Base-by-base conservation (phyloP, 805 yeast genomes). In the Spencermartinsiella europaea region DNA sequence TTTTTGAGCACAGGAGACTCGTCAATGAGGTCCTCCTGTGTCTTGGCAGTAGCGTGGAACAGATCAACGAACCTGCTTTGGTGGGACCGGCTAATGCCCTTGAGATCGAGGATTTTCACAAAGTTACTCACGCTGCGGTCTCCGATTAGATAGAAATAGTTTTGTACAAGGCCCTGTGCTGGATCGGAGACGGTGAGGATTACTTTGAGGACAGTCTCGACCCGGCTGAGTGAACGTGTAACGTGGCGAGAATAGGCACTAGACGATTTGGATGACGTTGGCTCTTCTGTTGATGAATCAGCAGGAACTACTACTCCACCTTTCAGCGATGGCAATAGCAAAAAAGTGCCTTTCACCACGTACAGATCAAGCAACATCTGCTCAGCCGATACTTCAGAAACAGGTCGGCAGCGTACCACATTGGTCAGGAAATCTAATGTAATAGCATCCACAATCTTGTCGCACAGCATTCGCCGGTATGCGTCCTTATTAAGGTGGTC, bases 351-450 rank as follows among this genome's bases (percentile, higher is more conserved):
- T 57, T 83, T 85, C 56, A 91, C 62, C 5, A 76, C 71, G 34
- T 81, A 80, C 2, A 85, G 59, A 65, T 91, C 99, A 19, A 85
- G 67, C 34, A 83, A 67, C 58, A 91, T 71, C 62, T 91, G 97
- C 62, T 90, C 96, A 2, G 91, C 84, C 57, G 75, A 74, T 10
- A 80, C 70, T 34, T 81, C 85, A 1, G 80, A 71, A n/a, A 79
- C 66, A 0, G 96, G 95, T 45, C 78, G 81, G 31, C 85, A 68
- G 44, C 73, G 72, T 5, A 78, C 69, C 44, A 89, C 74, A 46
- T 76, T 78, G 22, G 74, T 68, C 43, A 82, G 59, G 55, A 83
- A 80, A 15, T 81, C 75, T 33, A 67, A 68, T 5, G 81, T 68
- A 1, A 85, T 65, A 33, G 74, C 58, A 46, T 90, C 97, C 20